These are phyloP conservation scores for Penicillium silybi DNA, from an alignment of 495 filamentous ascomycete species.

Conservation along the genomic window DNA sequence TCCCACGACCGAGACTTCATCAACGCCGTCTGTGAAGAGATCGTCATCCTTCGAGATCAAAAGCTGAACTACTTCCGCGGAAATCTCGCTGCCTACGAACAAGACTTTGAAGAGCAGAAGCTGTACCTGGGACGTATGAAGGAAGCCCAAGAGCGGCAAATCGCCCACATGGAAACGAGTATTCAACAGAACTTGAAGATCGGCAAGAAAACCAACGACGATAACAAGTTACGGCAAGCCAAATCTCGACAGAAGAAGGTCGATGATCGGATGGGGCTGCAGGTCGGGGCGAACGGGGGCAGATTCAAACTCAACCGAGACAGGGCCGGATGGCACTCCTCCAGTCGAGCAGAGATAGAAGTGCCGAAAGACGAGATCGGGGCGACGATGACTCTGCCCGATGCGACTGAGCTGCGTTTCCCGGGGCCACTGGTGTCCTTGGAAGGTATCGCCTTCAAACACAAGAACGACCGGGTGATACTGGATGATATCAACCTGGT, in stretches of 20 bases:
- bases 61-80: slow-evolving; percentile 62
- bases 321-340: slow-evolving; percentile 54
- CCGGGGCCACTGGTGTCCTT: slow-evolving; percentile 67
- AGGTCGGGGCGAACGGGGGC: slow-evolving; percentile 64
- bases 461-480: slow-evolving; percentile 39
- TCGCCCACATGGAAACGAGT: slow-evolving; percentile 69
- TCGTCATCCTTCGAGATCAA: slow-evolving; percentile 69
- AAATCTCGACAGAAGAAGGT: slow-evolving; percentile 77
- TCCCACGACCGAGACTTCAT: slow-evolving; percentile 78
- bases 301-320: slow-evolving; percentile 79
- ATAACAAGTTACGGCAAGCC: slow-evolving; percentile 75
- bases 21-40: slow-evolving; percentile 66
- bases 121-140: slow-evolving; percentile 67
- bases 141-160: slow-evolving; percentile 73
- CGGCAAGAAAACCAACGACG: slow-evolving; percentile 68
- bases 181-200: slow-evolving; percentile 65
- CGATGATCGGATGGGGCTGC: slow-evolving; percentile 71
- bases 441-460: slow-evolving; percentile 61
- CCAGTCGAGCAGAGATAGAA: slow-evolving; percentile 60
- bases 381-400: slow-evolving; percentile 53
- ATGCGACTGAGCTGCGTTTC: slow-evolving; percentile 64
- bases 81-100: slow-evolving; percentile 64
- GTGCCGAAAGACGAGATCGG: slow-evolving; percentile 61
- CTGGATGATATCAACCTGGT: slow-evolving; percentile 60
- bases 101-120: slow-evolving; percentile 60